Conservation (phyloP, 1,139 yeast genomes). For the Suhomyces taliae region DNA sequence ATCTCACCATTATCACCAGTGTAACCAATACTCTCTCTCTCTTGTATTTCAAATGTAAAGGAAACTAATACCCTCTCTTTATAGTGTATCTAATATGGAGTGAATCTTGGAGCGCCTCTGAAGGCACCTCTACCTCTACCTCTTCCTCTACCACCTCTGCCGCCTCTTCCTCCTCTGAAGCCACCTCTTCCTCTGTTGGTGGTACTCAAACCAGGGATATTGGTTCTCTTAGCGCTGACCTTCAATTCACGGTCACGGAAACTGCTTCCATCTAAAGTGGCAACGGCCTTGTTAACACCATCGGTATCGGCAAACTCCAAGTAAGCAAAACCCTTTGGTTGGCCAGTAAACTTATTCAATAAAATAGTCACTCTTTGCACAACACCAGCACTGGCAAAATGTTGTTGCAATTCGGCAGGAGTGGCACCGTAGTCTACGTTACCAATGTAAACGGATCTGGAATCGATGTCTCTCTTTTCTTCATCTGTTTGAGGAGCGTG, state of each 20-base stretch:
- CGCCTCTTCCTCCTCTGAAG: conserved; percentile 28
- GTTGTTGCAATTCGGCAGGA: conserved; percentile 79
- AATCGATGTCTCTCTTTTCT: conserved; percentile 54
- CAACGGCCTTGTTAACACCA: conserved; percentile 64
- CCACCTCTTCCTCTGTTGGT: conserved; percentile 50
- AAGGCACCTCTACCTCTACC: conserved; percentile 14
- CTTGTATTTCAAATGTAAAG: no score
- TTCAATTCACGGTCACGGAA: conserved; percentile 70
- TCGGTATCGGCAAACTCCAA: conserved; percentile 71
- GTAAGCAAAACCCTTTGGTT: conserved; percentile 85
- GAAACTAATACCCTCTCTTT: no score
- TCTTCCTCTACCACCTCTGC: conserved; percentile 25
- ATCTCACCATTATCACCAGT: no score
- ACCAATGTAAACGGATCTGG: conserved; percentile 82
- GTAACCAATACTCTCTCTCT: no score
- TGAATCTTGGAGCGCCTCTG: conserved; percentile 19
- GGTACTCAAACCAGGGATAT: conserved; percentile 63
- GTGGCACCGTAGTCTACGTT: conserved; percentile 80
- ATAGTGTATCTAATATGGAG: conserved; percentile 13
- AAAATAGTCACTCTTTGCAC: conserved; percentile 84
- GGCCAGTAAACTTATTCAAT: conserved; percentile 69
- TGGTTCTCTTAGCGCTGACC: conserved; percentile 77
- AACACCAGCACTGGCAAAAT: conserved; percentile 71
- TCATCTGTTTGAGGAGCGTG: conserved; percentile 25
- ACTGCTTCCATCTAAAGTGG: conserved; percentile 58